These are phyloP conservation scores for Aspergillus avenaceus DNA, from an alignment of 495 filamentous ascomycete species.

Conservation along the genomic window DNA sequence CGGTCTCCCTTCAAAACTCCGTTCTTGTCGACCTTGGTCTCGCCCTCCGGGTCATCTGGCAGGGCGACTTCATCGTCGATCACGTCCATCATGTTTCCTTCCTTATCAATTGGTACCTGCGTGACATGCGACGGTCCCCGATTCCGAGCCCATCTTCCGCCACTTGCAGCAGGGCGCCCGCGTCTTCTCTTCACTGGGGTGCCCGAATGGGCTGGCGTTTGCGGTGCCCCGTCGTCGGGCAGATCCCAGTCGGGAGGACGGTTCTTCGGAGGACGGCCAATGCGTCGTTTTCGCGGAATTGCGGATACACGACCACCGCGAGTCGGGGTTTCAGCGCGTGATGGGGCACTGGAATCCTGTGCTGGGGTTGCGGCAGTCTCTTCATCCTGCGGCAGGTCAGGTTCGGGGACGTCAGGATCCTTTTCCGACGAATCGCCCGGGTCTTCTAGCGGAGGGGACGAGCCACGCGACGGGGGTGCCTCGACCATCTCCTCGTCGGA, in stretches of 20 bases:
- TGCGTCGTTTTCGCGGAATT: slow-evolving; percentile 69
- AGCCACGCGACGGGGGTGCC: slow-evolving; percentile 33
- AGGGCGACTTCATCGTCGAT: slow-evolving; percentile 86
- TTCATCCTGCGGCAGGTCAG: slow-evolving; percentile 26
- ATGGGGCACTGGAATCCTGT: slow-evolving; percentile 32
- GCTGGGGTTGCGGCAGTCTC: slow-evolving; percentile 33
- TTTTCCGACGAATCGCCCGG: slow-evolving; percentile 23
- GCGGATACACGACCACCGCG: slow-evolving; percentile 38
- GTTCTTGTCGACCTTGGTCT: slow-evolving; percentile 86
- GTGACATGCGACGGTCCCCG: slow-evolving; percentile 71
- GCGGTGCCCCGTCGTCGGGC: slow-evolving; percentile 52
- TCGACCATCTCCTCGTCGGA: slow-evolving; percentile 50
- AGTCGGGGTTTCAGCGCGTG: slow-evolving; percentile 29
- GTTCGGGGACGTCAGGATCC: slow-evolving; percentile 33
- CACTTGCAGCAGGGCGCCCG: slow-evolving; percentile 64
- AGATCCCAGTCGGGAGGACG: slow-evolving; percentile 70
- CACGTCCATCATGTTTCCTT: slow-evolving; percentile 89
- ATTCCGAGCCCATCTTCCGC: slow-evolving; percentile 60
- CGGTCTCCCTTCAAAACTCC: slow-evolving; percentile 76
- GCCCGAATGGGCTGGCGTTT: slow-evolving; percentile 46
- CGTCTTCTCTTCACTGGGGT: slow-evolving; percentile 63
- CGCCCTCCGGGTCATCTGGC: slow-evolving; percentile 82
- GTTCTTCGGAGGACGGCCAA: slow-evolving; percentile 84
- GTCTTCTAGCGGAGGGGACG: slow-evolving; percentile 29
- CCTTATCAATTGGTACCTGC: slow-evolving; percentile 86